Percentiles rank a stretch among this genome's conserved stretches.
Conservation (phyloP, 352 stramenopile genomes). For the Pythium dissotocum region DNA sequence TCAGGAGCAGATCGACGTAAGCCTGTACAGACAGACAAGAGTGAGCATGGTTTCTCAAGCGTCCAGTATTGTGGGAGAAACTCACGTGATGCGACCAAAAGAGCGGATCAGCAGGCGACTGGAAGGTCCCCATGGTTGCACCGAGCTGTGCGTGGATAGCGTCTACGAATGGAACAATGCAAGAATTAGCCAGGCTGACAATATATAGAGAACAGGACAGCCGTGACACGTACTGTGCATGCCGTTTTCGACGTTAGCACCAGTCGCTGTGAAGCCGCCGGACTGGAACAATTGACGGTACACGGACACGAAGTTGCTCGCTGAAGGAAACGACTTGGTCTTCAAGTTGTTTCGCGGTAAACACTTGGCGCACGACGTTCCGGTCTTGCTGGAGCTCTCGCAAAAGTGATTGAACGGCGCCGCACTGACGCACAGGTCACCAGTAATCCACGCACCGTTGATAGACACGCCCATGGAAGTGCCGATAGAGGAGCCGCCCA, state of each 20-base stretch:
- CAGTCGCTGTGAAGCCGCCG: conserved; percentile 27
- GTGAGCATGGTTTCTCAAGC: neutral
- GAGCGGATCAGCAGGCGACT: conserved; percentile 50
- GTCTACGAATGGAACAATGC: conserved; percentile 27
- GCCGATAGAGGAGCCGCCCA: conserved; percentile 31
- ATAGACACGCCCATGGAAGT: conserved; percentile 31
- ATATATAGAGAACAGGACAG: too few relatives aligned
- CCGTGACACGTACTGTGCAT: conserved; percentile 46
- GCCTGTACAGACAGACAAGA: conserved; percentile 1
- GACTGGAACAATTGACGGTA: conserved; percentile 49
- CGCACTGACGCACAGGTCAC: conserved; percentile 33
- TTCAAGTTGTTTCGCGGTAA: conserved; percentile 29
- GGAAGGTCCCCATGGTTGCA: conserved; percentile 47
- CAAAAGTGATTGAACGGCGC: conserved; percentile 50
- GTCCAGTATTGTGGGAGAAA: neutral
- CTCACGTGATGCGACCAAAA: conserved; percentile 55
- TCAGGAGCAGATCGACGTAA: conserved; percentile 46
- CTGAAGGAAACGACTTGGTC: conserved; percentile 31
- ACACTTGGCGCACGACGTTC: conserved; percentile 38
- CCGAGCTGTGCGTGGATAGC: conserved; percentile 44
- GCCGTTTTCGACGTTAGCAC: conserved; percentile 35
- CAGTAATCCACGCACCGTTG: conserved; percentile 23
- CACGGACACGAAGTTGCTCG: conserved; percentile 42
- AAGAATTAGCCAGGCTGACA: neutral
- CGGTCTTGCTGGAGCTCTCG: conserved; percentile 30